These are phyloP conservation scores for Cyberlindnera nakhonratchasimensis DNA, from an alignment of 805 yeast species.

Conservation along the genomic window DNA sequence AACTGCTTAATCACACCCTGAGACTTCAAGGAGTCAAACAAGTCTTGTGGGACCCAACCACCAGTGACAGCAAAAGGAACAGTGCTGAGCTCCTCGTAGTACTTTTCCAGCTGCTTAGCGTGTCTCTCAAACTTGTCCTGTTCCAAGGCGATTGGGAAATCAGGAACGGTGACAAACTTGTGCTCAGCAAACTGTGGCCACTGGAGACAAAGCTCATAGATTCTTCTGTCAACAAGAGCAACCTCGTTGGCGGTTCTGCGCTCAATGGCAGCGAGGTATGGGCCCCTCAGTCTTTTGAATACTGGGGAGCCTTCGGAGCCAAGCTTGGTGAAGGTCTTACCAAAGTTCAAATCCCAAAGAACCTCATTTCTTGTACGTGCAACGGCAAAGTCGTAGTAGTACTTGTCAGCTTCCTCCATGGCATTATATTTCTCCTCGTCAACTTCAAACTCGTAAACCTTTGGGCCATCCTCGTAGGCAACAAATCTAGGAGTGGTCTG, in stretches of 20 bases:
- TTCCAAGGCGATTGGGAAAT: slow-evolving; percentile 59
- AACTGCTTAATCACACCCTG: slow-evolving; percentile 65
- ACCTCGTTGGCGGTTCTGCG: slow-evolving; percentile 54
- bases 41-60: slow-evolving; percentile 95
- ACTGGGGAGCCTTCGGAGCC: slow-evolving; percentile 82
- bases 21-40: slow-evolving; percentile 68
- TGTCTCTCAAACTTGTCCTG: slow-evolving; percentile 58
- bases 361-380: slow-evolving; percentile 89
- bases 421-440: slow-evolving; percentile 70
- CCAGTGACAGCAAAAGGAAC: slow-evolving; percentile 86
- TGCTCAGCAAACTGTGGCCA: slow-evolving; percentile 66
- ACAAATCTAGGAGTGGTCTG: slow-evolving; percentile 80
- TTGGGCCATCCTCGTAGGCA: slow-evolving; percentile 77
- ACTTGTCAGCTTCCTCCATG: slow-evolving; percentile 68
- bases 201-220: slow-evolving; percentile 61
- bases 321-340: slow-evolving; percentile 61
- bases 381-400: slow-evolving; percentile 81
- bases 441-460: slow-evolving; percentile 68
- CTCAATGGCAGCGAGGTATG: slow-evolving; percentile 59
- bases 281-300: slow-evolving; percentile 63
- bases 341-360: slow-evolving; percentile 77
- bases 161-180: slow-evolving; percentile 46
- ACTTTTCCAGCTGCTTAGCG: slow-evolving; percentile 54
- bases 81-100: slow-evolving; percentile 63
- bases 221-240: slow-evolving; percentile 60